Base-by-base conservation (phyloP, 2,329 filamentous ascomycete species). In the Peltaster fructicola region DNA sequence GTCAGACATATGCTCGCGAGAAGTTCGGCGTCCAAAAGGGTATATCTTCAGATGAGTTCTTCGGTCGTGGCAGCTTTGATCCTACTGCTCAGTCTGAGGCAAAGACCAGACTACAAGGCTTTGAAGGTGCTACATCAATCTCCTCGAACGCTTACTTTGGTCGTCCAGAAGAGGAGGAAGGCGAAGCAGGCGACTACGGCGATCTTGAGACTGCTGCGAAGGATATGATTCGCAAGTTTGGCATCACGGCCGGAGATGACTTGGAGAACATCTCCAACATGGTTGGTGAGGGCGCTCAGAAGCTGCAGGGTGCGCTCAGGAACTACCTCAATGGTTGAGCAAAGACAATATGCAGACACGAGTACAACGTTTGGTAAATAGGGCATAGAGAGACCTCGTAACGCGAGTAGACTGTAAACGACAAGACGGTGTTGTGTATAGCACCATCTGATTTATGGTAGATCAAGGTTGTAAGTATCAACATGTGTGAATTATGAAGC, bases 91-190 rank as follows among this genome's bases (percentile, higher is more conserved):
- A 88, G 47, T 63, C 71, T 25, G 85, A 93, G 57, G 85, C 88
- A 40, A 91, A 91, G 59, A 63, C 65, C 13, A 71, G 88, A 19
- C 66, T 98, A 26, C 74, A 81, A 57, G 79, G 82, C 22, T 98
- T 98, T 46, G 85, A 95, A 53, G 82, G 88, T 21, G 84, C 88
- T 7, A 74, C 73, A 1, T 60, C 82, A 37, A 98, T 98, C 51
- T 93, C 84, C 5, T 91, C 80, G 30, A 98, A 95, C 52, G 81
- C 81, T 27, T 98, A 95, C 63, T 98, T 98, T 51, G 88, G 88
- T 32, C 76, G 85, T 25, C 75, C 81, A 3, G 88, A 98, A 47
- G 56, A 65, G 15, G 48, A 53, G 2, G 61, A 54, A 7, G 79
- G 84, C 34, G 80, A 80, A 20, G 44, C 47, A 17, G 51, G 50